Conservation (phyloP, 768 basidiomycete species). For the Gloeostereum incarnatum region DNA sequence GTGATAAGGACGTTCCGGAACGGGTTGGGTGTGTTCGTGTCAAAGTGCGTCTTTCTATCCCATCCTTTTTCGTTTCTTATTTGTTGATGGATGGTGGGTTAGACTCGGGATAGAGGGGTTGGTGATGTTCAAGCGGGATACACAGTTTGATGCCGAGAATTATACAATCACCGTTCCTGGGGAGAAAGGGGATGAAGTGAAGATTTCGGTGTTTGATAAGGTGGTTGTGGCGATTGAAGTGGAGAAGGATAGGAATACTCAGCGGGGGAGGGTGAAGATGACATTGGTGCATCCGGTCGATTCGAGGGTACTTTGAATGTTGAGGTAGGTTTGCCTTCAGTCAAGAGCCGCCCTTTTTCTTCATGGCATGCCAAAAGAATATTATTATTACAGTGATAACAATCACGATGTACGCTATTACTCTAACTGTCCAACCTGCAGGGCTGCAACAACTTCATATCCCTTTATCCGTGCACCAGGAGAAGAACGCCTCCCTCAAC, state of each 20-base stretch:
- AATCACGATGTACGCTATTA: too few species aligned
- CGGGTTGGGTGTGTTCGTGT: conserved; percentile 94
- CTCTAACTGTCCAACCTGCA: too few species aligned
- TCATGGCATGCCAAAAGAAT: too few species aligned
- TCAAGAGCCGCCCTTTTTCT: too few species aligned
- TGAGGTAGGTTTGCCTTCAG: too few species aligned
- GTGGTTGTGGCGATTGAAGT: conserved; percentile 85
- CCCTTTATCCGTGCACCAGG: too few species aligned
- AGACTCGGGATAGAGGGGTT: conserved; percentile 93
- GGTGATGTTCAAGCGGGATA: conserved; percentile 88
- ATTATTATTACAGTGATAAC: too few species aligned
- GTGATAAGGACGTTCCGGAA: conserved; percentile 94
- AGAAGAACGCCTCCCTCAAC: too few species aligned
- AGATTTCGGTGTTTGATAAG: conserved; percentile 88
- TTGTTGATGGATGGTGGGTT: conserved; percentile 4
- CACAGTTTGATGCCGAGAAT: conserved; percentile 84
- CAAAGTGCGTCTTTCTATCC: conserved; percentile 49
- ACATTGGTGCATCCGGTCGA: conserved; percentile 60
- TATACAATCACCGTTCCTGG: conserved; percentile 72
- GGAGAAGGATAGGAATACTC: conserved; percentile 92
- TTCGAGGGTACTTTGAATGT: conserved; percentile 33
- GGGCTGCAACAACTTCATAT: too few species aligned
- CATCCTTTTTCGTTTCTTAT: background rate
- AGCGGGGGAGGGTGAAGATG: conserved; percentile 86
- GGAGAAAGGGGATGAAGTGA: conserved; percentile 29